Evolutionary conservation across 805 yeast species (phyloP).

Genomic region (Cyberlindnera mississippiensis): DNA sequence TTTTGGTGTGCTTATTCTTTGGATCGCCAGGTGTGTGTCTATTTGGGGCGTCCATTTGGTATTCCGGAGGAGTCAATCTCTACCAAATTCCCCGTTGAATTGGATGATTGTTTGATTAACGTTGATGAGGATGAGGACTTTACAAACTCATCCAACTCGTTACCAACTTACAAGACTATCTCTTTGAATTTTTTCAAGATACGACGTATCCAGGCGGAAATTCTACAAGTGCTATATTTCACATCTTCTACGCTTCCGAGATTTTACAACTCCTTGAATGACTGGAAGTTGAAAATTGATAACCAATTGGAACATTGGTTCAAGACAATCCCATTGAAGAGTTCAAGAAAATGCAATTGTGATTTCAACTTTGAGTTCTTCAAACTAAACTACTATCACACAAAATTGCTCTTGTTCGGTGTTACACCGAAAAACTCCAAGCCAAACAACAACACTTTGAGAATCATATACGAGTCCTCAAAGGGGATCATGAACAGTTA

Average conservation of each 20-base stretch:
- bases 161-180: conserved; percentile 64
- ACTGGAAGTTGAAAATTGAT: conserved; percentile 60
- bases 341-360: conserved; percentile 60
- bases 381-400: conserved; percentile 71
- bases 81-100: conserved; percentile 64
- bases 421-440: conserved; percentile 65
- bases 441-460: conserved; percentile 49
- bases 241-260: conserved; percentile 65
- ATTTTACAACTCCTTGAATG: conserved; percentile 43
- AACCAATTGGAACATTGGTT: conserved; percentile 60
- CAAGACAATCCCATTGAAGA: conserved; percentile 48
- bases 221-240: conserved; percentile 69
- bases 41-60: conserved; percentile 84
- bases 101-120: conserved; percentile 68
- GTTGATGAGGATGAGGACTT: conserved; percentile 36
- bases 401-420: conserved; percentile 69
- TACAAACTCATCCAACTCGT: conserved; percentile 32
- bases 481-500: conserved; percentile 64
- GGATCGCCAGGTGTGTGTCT: conserved; percentile 83
- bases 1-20: conserved; percentile 90
- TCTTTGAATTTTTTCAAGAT: conserved; percentile 65
- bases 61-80: conserved; percentile 78
- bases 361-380: conserved; percentile 69
- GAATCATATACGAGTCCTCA: conserved; percentile 58
- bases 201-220: conserved; percentile 72